Percentiles rank a stretch among this genome's conserved stretches.
Conservation (phyloP, 768 basidiomycete genomes). For the Agrocybe chaxingu region DNA sequence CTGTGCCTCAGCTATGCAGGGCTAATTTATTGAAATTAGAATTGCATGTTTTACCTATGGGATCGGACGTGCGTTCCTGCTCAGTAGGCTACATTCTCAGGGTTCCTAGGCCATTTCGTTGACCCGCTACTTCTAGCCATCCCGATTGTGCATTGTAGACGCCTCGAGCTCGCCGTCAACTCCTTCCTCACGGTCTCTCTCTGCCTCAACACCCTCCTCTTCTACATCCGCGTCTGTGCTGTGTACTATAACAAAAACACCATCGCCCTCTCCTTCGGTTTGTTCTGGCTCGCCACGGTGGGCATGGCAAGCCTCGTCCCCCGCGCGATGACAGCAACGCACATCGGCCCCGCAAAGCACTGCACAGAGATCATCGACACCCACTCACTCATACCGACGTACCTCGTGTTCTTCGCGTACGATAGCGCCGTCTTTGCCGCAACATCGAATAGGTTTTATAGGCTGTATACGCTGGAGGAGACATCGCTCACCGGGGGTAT, state of each 20-base stretch:
- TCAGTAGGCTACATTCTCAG: background rate
- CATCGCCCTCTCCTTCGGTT: background rate
- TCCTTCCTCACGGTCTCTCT: background rate
- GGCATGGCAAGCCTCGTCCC: background rate
- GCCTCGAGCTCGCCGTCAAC: background rate
- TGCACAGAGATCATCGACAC: too few relatives aligned
- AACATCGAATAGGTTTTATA: too few relatives aligned
- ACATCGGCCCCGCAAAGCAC: too few relatives aligned
- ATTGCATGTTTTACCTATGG: background rate
- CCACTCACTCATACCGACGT: too few relatives aligned
- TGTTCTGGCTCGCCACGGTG: background rate
- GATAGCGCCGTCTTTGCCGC: too few relatives aligned
- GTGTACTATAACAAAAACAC: constrained; percentile 5
- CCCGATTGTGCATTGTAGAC: background rate
- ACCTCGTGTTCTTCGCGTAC: too few relatives aligned
- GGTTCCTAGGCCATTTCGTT: background rate
- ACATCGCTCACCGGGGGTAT: background rate
- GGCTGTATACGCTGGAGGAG: background rate
- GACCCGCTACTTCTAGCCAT: background rate
- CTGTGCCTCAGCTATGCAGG: background rate
- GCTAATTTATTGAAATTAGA: background rate
- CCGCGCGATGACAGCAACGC: background rate
- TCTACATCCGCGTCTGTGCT: constrained; percentile 7
- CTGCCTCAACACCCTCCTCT: background rate
- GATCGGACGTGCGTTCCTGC: background rate